Evolutionary conservation across 768 basidiomycete species (phyloP), one percentile per base, ranked within the genome.

Genomic region (Psilocybe subaeruginosa): DNA sequence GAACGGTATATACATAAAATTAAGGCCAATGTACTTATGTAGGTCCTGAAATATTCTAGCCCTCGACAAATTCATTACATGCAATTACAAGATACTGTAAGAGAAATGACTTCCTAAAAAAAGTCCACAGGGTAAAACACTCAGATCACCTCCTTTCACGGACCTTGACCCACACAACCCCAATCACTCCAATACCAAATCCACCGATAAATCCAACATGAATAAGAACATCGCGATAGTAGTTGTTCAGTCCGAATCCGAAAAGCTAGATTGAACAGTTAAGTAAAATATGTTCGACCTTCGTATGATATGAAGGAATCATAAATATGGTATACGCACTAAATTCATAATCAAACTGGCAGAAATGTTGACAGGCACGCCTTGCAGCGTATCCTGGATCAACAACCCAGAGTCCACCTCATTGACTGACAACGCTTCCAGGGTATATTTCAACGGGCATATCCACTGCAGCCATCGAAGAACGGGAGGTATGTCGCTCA

Each of bases 391-490:
- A 74, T 95, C 94, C 60, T 84, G 61, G 31, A 97, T 97, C 85
- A 88, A 85, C 35, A 97, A 77, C 2, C 95, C 96, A 3, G 92
- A 90, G 41, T 87, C 87, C 14, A 99, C 93, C 72, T 98, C 96
- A 69, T 99, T 99, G 39, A 97, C 91, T 11, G 89, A 81, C 14
- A 97, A 78, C 4, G 96, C 96, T 70, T 94, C 92, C n/a, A 93
- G 78, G 27, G 82, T 79, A 71, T 87, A 93, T 73, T 94, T 94
- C 50, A 95, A 81, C 41, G 92, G 91, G 56, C 90, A 91, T 59
- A 96, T 67, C 90, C 93, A 98, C 69, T 96, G 90, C 56, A 98
- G 78, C 96, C 96, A 99, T 14, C 96, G 84, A 1, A 99, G 82
- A 1, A 96, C 93, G 2, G 92, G 91, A 3, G 96, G 95, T 60